Evolutionary conservation across 495 filamentous ascomycete species (phyloP).

Genomic region (Penicillium malachiteum): DNA sequence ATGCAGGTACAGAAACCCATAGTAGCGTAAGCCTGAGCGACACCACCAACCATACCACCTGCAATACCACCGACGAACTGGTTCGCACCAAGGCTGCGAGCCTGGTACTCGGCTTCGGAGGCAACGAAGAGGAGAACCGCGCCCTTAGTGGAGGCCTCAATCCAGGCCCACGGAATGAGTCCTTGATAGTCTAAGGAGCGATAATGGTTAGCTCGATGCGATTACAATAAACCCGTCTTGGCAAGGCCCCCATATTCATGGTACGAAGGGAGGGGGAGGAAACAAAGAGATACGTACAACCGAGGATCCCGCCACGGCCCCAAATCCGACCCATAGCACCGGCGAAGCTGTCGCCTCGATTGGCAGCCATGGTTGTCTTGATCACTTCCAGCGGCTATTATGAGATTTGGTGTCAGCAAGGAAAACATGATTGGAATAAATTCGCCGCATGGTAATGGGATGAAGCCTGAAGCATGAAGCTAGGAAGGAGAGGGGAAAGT

Average conservation of each 20-base stretch:
- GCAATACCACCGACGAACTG: conserved; percentile 86
- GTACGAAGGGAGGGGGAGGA: conserved; percentile 23
- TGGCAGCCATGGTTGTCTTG: conserved; percentile 99
- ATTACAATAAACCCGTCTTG: not conserved
- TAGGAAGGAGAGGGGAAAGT: conserved; percentile 17
- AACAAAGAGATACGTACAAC: conserved; percentile 68
- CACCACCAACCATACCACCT: conserved; percentile 90
- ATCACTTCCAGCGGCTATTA: conserved; percentile 88
- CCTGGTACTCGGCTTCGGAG: conserved; percentile 95
- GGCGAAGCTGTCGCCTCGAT: conserved; percentile 83
- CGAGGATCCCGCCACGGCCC: conserved; percentile 88
- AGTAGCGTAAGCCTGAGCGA: conserved; percentile 97
- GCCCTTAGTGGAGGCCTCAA: conserved; percentile 99
- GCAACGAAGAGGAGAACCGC: conserved; percentile 98
- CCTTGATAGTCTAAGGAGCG: conserved; percentile 85
- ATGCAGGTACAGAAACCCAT: conserved; percentile 99
- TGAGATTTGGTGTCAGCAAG: not conserved
- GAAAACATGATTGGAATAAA: not conserved
- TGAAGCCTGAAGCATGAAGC: not conserved
- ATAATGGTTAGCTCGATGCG: conserved; percentile 12
- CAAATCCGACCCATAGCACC: conserved; percentile 83
- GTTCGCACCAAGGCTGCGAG: conserved; percentile 72
- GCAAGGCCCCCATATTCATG: conserved; percentile 15
- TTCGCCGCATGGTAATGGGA: not conserved
- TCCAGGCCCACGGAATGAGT: conserved; percentile 99